Evolutionary conservation across 306 rosid genomes (phyloP).

Genomic region (Malus fusca): DNA sequence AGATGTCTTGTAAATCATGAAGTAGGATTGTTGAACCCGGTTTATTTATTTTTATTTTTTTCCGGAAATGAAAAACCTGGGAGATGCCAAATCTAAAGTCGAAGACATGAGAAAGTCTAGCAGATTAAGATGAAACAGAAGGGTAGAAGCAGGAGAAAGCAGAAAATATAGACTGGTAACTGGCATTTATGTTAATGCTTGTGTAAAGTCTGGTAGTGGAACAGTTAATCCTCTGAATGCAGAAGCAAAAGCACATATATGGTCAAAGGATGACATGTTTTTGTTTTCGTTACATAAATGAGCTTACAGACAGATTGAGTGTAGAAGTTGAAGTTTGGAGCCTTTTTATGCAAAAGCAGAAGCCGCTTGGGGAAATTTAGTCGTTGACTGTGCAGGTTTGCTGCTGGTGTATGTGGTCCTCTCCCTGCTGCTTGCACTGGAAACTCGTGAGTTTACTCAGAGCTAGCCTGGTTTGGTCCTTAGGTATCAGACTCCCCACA

Average conservation of each 20-base stretch:
- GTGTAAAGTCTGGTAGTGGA: neutral
- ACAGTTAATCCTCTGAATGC: neutral
- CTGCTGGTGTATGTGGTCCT: neutral
- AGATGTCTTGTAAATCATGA: neutral
- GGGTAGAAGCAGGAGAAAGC: neutral
- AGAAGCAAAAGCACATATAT: neutral
- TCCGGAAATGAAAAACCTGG: neutral
- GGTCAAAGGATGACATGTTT: neutral
- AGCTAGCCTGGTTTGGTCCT: neutral
- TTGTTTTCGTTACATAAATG: neutral
- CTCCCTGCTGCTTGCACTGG: neutral
- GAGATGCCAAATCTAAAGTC: neutral
- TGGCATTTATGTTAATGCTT: slow-evolving; percentile 12
- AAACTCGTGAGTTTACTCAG: neutral
- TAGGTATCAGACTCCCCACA: neutral
- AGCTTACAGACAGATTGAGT: neutral
- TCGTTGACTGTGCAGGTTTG: neutral
- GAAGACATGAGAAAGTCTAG: neutral
- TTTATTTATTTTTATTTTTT: neutral
- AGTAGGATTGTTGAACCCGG: neutral
- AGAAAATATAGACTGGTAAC: neutral
- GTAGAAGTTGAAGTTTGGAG: neutral
- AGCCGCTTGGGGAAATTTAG: neutral
- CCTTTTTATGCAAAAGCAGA: neutral
- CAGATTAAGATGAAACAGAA: neutral